phyloP scores from a whole-genome alignment of 495 filamentous ascomycete genomes.

The Darksidea phi region DNA sequence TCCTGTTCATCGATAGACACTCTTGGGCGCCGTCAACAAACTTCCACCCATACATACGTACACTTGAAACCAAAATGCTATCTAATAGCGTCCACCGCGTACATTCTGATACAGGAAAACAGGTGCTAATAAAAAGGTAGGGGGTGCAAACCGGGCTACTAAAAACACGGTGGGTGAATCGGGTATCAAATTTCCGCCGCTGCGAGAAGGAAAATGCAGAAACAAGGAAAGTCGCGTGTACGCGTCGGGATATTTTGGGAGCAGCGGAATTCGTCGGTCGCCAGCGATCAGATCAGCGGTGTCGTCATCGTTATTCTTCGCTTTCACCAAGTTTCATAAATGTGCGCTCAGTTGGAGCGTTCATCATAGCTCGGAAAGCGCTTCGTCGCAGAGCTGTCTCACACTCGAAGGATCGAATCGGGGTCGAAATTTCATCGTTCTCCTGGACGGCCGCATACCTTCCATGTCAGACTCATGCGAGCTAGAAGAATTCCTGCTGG shows the following conservation, averaged over 20 bases:
- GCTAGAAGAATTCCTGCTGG: slow-evolving; percentile 16
- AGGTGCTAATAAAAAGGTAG: no score
- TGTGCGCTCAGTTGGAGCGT: not conserved
- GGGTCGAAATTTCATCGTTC: slow-evolving; percentile 14
- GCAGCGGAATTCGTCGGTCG: slow-evolving; percentile 3
- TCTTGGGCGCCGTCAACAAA: no score
- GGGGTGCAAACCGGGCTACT: no score
- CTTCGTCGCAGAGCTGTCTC: slow-evolving; percentile 23
- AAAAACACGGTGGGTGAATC: no score
- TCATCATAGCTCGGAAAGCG: slow-evolving; percentile 28
- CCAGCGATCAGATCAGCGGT: slow-evolving; percentile 10
- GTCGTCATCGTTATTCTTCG: not conserved
- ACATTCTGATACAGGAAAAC: no score
- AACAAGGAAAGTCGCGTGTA: not conserved
- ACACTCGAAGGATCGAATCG: slow-evolving; percentile 24
- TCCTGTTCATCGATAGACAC: no score
- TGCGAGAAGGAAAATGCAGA: not conserved
- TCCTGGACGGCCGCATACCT: not conserved
- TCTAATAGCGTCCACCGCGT: no score
- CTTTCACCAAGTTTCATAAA: not conserved
- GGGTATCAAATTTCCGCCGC: slow-evolving; percentile 19
- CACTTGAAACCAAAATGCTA: no score
- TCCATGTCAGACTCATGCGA: slow-evolving; percentile 8
- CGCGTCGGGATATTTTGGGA: not conserved
- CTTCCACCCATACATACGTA: no score